Percentiles rank a stretch among this genome's conserved stretches.
Evolutionary conservation across 2,329 filamentous ascomycete genomes (phyloP).

Genomic region (Cladobotryum mycophilum): DNA sequence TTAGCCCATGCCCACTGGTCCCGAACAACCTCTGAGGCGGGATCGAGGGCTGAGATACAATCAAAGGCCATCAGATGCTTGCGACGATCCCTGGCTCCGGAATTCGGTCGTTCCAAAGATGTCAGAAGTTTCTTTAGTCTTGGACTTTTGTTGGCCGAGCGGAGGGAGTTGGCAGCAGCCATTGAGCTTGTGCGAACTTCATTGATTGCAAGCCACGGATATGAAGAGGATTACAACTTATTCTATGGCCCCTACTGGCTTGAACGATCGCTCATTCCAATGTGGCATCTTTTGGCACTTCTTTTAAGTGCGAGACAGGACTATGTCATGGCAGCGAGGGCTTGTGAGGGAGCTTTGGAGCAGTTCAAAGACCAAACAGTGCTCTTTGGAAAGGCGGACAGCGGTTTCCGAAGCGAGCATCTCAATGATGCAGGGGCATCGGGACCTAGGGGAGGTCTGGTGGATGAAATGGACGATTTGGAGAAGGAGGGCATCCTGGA

Average conservation of each 20-base stretch:
- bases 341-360: constrained; percentile 87
- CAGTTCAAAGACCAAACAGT: constrained; percentile 70
- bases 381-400: constrained; percentile 58
- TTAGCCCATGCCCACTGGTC: constrained; percentile 85
- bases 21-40: constrained; percentile 68
- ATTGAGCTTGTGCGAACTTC: constrained; percentile 77
- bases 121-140: constrained; percentile 75
- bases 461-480: constrained; percentile 74
- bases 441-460: constrained; percentile 40
- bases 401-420: constrained; percentile 58
- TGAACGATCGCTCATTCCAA: constrained; percentile 62
- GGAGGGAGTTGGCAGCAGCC: constrained; percentile 70
- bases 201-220: constrained; percentile 53
- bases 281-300: constrained; percentile 88
- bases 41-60: constrained; percentile 65
- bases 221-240: constrained; percentile 37
- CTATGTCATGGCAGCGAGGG: constrained; percentile 69
- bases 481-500: constrained; percentile 88
- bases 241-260: constrained; percentile 49
- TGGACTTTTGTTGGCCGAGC: constrained; percentile 80
- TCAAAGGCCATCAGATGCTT: constrained; percentile 70
- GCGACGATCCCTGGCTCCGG: constrained; percentile 63
- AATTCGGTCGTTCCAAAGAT: constrained; percentile 60
- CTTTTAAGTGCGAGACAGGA: constrained; percentile 83
- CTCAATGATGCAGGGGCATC: constrained; percentile 45